Evolutionary conservation across 805 yeast genomes (phyloP), one percentile per base, ranked within the genome.

Genomic region (Sugiyamaella smithiae): DNA sequence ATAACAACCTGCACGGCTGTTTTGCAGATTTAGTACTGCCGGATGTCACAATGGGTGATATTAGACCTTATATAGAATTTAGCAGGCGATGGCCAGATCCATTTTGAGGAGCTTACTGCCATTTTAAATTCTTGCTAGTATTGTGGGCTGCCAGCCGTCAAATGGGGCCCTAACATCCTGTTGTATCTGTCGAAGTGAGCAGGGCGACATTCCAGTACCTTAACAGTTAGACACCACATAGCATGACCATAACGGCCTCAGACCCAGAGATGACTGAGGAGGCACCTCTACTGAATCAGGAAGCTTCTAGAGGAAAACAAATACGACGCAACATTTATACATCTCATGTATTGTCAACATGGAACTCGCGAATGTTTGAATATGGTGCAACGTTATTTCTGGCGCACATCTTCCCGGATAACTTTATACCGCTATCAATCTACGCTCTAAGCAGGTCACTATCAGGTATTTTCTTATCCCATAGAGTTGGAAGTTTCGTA

Each of bases 341-440:
- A 6, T 68, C 72, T 2, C 74, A 70, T 47, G 53, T 56, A 16
- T 58, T 70, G 8, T 70, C 69, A 17, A 63, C 70, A 11, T 69
- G 73, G 72, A 70, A 70, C 53, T 55, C 67, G 19, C 59, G 74
- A 6, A 60, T 65, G n/a, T 70, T 69, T 54, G 71, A 69, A 51
- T 71, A 61, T 55, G 71, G 70, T 12, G 63, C 70, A 5, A 65
- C 64, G 9, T 50, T 70, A 11, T 64, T 67, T 41, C 62, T 70
- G 28, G 67, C 69, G 23, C 57, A 60, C 24, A 48, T 68, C 31
- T 70, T 56, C 49, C 71, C 71, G 1, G 64, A 63, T 1, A 64
- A 64, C 12, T 56, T 70, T 19, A 48, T 62, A 19, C 71, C 70
- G 11, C 57, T 67, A 20, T 70, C 74, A 3, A 28, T 68, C 25